Evolutionary conservation across 495 filamentous ascomycete genomes (phyloP), one percentile per base, ranked within the genome.

Genomic region (Podospora didyma): DNA sequence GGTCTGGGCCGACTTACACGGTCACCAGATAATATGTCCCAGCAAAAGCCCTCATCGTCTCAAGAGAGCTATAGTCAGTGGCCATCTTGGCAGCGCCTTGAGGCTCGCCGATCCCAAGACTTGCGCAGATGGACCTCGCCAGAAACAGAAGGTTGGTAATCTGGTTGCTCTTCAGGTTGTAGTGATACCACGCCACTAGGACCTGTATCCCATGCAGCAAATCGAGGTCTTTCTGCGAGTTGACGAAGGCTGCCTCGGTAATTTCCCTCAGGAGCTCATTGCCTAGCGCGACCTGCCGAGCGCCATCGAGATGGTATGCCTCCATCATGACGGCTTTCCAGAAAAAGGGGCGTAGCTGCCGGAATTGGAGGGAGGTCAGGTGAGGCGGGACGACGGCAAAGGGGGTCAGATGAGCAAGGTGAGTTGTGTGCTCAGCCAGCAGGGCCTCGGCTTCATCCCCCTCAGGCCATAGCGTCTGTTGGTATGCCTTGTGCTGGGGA

Each of bases 311-410:
- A 46, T 62, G 61, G 49, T 56, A 65, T 21, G 59, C 60, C 50
- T 61, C 51, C 55, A 71, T 57, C 69, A 71, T 69, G 53, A 68
- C 39, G 39, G 56, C 66, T 47, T 69, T 69, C 69, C 69, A 71
- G 19, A 71, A 44, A 41, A 67, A 66, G 16, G 66, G 66, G 24
- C 59, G 44, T 59, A 62, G 31, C 24, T 49, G 52, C 24, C 49
- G 58, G 42, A 71, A 51, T 52, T 67, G 48, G 7, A 46, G 54
- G 21, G 69, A 55, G 19, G 34, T 54, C 53, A 69, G 17, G 37
- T 59, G 49, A 41, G 46, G 48, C 23, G 66, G 64, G 14, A 68
- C 52, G 3, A 63, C 48, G 26, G 56, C 64, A 22, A 71, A 71
- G 16, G 69, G 69, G 35, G 62, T 63, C 34, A 69, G 56, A 17